Evolutionary conservation across 169 alveolate genomes (phyloP).

Genomic region (Amoebophrya sp.): DNA sequence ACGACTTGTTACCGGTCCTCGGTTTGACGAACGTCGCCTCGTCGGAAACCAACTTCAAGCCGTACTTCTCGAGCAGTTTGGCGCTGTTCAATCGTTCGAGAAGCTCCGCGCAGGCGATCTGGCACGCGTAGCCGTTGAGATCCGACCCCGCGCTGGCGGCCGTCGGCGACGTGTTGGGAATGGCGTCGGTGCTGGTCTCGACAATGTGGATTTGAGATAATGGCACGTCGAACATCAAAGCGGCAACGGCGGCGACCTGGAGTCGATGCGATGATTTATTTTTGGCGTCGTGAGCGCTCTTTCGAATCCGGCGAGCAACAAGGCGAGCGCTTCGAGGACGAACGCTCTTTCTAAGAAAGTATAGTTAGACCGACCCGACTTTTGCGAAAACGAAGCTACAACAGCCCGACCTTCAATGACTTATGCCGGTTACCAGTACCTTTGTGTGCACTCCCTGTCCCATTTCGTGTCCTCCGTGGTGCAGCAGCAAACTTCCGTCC

Average conservation of each 20-base stretch:
- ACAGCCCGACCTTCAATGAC: neutral
- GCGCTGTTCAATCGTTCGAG: too few species aligned
- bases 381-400: neutral
- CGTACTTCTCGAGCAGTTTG: too few species aligned
- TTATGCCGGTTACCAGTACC: neutral
- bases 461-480: slow-evolving; percentile 32
- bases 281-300: too few species aligned
- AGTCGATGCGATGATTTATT: too few species aligned
- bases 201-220: slow-evolving; percentile 12
- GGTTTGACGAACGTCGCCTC: too few species aligned
- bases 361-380: neutral
- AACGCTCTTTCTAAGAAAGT: neutral
- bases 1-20: too few species aligned
- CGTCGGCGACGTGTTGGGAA: slow-evolving; percentile 29
- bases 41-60: too few species aligned
- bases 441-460: slow-evolving; percentile 38
- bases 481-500: slow-evolving; percentile 24
- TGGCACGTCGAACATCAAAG: slow-evolving; percentile 6
- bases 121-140: slow-evolving; percentile 17
- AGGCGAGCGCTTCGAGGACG: neutral
- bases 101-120: neutral
- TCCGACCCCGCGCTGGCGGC: slow-evolving; percentile 32
- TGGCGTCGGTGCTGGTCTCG: slow-evolving; percentile 26
- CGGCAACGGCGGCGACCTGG: slow-evolving; percentile 3
- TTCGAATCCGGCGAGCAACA: neutral